phyloP scores from a whole-genome alignment of 176 grass and related monocot genomes.

The Otatea glauca region DNA sequence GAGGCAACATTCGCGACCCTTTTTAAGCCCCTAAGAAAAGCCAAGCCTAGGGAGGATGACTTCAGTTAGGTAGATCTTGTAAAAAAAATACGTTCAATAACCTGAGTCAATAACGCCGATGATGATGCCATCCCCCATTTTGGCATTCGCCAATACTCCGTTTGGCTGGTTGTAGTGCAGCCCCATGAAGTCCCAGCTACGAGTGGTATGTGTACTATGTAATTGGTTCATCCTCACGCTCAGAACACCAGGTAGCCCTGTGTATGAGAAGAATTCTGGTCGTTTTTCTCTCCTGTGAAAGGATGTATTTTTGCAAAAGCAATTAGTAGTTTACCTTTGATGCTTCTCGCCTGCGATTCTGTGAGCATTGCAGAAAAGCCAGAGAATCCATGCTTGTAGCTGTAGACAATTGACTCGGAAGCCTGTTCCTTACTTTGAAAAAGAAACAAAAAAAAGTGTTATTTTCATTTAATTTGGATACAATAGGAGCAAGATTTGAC shows the following conservation, averaged over 20 bases:
- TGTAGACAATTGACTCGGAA: constrained; percentile 8
- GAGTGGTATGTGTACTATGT: constrained; percentile 30
- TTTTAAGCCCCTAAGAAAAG: too few species aligned
- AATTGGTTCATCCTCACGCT: constrained; percentile 25
- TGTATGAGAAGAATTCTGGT: background rate
- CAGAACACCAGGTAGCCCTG: background rate
- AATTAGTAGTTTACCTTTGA: background rate
- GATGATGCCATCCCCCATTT: constrained; percentile 28
- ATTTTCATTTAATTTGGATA: too few species aligned
- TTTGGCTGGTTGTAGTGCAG: constrained; percentile 24
- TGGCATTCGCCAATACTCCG: constrained; percentile 10
- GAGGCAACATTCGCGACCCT: too few species aligned
- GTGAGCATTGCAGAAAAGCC: constrained; percentile 38
- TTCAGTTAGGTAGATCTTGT: too few species aligned
- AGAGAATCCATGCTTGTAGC: constrained; percentile 32
- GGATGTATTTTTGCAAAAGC: too few species aligned
- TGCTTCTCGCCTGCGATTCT: background rate
- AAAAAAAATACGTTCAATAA: background rate
- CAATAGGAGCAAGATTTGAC: too few species aligned
- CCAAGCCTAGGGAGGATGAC: too few species aligned
- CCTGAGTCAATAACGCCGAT: constrained; percentile 31
- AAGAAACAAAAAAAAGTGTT: background rate
- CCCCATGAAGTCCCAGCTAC: constrained; percentile 55
- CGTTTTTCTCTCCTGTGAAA: too few species aligned
- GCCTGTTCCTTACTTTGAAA: constrained; percentile 13